Evolutionary conservation across 129 eudicot genomes (phyloP).

Genomic region (Apium graveolens): DNA sequence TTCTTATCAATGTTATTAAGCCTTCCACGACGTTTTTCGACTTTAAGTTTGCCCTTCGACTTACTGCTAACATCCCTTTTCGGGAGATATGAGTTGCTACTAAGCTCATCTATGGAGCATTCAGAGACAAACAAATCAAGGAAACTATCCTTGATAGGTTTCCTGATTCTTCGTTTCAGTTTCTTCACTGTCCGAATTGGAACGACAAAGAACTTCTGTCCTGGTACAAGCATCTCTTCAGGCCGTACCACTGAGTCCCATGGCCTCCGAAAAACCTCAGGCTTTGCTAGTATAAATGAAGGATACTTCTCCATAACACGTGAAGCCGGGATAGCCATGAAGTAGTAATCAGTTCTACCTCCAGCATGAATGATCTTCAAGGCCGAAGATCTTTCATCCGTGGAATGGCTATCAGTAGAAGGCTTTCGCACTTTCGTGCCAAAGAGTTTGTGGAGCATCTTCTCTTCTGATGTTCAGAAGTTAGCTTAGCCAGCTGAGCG

Average conservation of each 20-base stretch:
- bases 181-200: slow-evolving; percentile 43
- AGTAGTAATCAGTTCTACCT: slow-evolving; percentile 44
- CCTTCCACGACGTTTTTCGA: slow-evolving; percentile 25
- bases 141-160: slow-evolving; percentile 8
- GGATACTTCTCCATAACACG: slow-evolving; percentile 52
- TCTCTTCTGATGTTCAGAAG: slow-evolving; percentile 2
- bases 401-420: not conserved
- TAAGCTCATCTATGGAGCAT: slow-evolving; percentile 8
- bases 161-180: slow-evolving; percentile 38
- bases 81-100: slow-evolving; percentile 9
- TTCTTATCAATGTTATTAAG: slow-evolving; percentile 22
- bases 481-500: not conserved
- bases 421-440: slow-evolving; percentile 9
- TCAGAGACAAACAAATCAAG: slow-evolving; percentile 1
- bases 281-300: slow-evolving; percentile 37
- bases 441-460: slow-evolving; percentile 45
- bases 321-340: slow-evolving; percentile 72
- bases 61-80: slow-evolving; percentile 10
- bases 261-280: slow-evolving; percentile 52
- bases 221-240: slow-evolving; percentile 64
- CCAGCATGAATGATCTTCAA: slow-evolving; percentile 61
- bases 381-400: slow-evolving; percentile 23
- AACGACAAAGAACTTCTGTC: slow-evolving; percentile 57
- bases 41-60: slow-evolving; percentile 17
- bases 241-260: slow-evolving; percentile 53